phyloP scores from a whole-genome alignment of 768 basidiomycete species.

The Boletus rubropictus region DNA sequence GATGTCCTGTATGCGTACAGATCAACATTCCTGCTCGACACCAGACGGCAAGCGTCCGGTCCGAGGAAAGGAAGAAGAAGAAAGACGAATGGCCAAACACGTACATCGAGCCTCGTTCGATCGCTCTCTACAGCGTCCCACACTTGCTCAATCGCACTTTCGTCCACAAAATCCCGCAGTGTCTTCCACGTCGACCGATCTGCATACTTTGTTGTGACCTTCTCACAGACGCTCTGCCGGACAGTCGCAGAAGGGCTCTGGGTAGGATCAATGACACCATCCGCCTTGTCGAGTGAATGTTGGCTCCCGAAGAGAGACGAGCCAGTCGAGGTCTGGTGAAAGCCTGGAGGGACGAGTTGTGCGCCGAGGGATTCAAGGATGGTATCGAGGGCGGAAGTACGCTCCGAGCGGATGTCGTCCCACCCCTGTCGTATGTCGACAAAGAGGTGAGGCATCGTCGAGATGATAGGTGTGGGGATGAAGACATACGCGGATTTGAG shows the following conservation, averaged over 20 bases:
- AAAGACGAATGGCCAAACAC: constrained; percentile 19
- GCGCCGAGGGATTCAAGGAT: constrained; percentile 68
- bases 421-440: constrained; percentile 47
- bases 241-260: constrained; percentile 31
- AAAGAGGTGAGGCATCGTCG: background rate
- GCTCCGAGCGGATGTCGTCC: constrained; percentile 58
- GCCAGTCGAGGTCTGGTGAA: constrained; percentile 59
- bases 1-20: constrained; percentile 41
- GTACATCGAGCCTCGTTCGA: constrained; percentile 59
- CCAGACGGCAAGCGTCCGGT: background rate
- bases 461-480: background rate
- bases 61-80: background rate
- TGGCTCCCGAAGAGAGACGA: constrained; percentile 81
- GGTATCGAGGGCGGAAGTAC: constrained; percentile 56
- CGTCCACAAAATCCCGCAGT: constrained; percentile 80
- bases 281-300: constrained; percentile 41
- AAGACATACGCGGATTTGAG: constrained; percentile 53
- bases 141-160: constrained; percentile 72
- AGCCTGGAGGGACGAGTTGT: constrained; percentile 73
- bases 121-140: constrained; percentile 71
- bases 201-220: constrained; percentile 14
- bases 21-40: background rate
- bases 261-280: constrained; percentile 36
- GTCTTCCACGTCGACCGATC: constrained; percentile 73
- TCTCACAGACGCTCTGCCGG: constrained; percentile 18